These are phyloP conservation scores for Fraxinus ornus DNA, from an alignment of 305 asterid species.

Conservation along the genomic window DNA sequence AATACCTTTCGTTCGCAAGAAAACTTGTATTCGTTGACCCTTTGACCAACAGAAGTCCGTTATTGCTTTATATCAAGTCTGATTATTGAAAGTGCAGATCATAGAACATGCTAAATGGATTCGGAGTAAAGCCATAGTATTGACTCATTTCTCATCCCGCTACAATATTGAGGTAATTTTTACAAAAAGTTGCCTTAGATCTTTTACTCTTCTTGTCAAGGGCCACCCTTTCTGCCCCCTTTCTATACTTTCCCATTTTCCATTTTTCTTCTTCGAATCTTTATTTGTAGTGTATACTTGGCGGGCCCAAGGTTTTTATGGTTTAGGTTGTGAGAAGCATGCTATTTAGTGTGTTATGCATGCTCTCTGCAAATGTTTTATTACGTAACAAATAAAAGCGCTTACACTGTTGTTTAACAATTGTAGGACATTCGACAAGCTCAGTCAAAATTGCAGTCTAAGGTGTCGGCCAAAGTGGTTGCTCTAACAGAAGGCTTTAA, in stretches of 20 bases:
- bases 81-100: slow-evolving; percentile 52
- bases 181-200: background rate
- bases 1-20: background rate
- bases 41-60: background rate
- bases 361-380: background rate
- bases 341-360: background rate
- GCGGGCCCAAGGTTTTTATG: background rate
- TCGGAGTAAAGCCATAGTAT: slow-evolving; percentile 63
- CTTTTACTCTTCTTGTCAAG: background rate
- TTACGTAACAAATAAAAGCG: background rate
- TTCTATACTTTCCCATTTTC: background rate
- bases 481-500: slow-evolving; percentile 88
- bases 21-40: background rate
- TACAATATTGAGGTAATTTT: slow-evolving; percentile 73
- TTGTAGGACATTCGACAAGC: slow-evolving; percentile 86
- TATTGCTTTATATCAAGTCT: background rate
- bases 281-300: background rate
- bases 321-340: background rate
- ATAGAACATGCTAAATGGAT: slow-evolving; percentile 85
- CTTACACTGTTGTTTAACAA: background rate
- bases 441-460: slow-evolving; percentile 62
- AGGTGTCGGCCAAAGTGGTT: slow-evolving; percentile 78
- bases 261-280: background rate
- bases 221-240: background rate
- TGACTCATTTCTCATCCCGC: slow-evolving; percentile 96